A percentile compares a stretch with the other conserved stretches of the same genome.
Evolutionary conservation across 192 early-diverging fungal genomes (phyloP).

Genomic region (Chytriomyces sp.): DNA sequence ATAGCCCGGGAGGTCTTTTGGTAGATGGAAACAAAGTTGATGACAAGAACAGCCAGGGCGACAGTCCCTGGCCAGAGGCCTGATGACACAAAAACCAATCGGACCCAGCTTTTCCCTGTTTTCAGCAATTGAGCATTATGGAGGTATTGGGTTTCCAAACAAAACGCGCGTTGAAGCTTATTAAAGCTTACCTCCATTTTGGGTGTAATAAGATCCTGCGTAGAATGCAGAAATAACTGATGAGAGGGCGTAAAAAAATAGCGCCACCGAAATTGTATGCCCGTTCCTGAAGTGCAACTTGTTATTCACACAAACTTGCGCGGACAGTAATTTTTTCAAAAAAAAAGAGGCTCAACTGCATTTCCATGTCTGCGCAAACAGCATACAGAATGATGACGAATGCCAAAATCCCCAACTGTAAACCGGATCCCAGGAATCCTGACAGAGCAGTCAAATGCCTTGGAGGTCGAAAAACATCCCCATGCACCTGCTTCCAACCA

Average conservation of each 20-base stretch:
- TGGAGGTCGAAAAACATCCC: slow-evolving; percentile 96
- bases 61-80: slow-evolving; percentile 72
- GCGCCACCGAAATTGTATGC: slow-evolving; percentile 74
- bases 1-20: slow-evolving; percentile 87
- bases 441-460: slow-evolving; percentile 73
- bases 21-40: slow-evolving; percentile 87
- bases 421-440: slow-evolving; percentile 84
- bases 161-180: neutral
- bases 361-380: slow-evolving; percentile 46
- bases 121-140: slow-evolving; percentile 39
- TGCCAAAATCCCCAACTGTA: slow-evolving; percentile 51
- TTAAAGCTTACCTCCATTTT: slow-evolving; percentile 58
- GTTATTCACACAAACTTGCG: neutral
- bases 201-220: slow-evolving; percentile 67
- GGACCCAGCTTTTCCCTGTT: slow-evolving; percentile 62
- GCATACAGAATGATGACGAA: slow-evolving; percentile 46
- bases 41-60: slow-evolving; percentile 56
- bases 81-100: slow-evolving; percentile 68
- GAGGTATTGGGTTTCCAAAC: neutral
- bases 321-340: neutral
- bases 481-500: slow-evolving; percentile 98
- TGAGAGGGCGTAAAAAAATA: slow-evolving; percentile 80
- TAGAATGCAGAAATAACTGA: slow-evolving; percentile 73
- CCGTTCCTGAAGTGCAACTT: slow-evolving; percentile 52
- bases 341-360: slow-evolving; percentile 42